Percentiles rank a stretch among this genome's conserved stretches.
These are phyloP conservation scores for Pugionium dolabratum DNA, from an alignment of 345 rosid species.

Conservation along the genomic window DNA sequence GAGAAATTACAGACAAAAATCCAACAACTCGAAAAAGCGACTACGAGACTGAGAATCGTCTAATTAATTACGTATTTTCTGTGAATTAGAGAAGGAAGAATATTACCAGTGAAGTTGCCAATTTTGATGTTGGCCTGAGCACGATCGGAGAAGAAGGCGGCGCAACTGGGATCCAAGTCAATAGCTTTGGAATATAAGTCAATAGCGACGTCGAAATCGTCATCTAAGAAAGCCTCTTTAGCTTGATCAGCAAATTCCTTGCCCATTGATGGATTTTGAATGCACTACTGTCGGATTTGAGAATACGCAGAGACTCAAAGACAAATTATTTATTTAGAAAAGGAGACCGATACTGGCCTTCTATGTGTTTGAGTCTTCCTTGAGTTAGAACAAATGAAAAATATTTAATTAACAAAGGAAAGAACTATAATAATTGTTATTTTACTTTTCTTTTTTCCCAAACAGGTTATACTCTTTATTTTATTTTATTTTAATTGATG, in stretches of 20 bases:
- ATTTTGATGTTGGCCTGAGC: slow-evolving; percentile 76
- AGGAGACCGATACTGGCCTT: neutral
- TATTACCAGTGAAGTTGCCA: slow-evolving; percentile 52
- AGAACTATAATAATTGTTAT: no score
- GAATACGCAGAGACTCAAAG: neutral
- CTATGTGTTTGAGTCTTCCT: neutral
- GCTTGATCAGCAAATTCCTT: slow-evolving; percentile 49
- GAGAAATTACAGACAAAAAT: neutral
- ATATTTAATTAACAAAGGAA: no score
- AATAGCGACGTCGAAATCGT: slow-evolving; percentile 55
- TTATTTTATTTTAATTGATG: no score
- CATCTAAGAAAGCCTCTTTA: slow-evolving; percentile 65
- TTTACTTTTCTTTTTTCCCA: no score
- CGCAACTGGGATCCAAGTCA: slow-evolving; percentile 48
- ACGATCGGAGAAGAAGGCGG: slow-evolving; percentile 67
- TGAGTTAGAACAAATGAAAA: no score
- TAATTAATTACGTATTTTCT: neutral
- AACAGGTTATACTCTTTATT: no score
- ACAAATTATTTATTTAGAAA: neutral
- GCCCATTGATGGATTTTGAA: slow-evolving; percentile 33
- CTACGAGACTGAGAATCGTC: slow-evolving; percentile 8
- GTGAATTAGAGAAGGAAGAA: neutral
- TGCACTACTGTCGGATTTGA: slow-evolving; percentile 9
- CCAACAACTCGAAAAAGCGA: neutral
- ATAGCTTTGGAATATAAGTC: slow-evolving; percentile 67